Percentiles rank a stretch among this genome's conserved stretches.
Conservation (phyloP, 2,329 filamentous ascomycete genomes). For the Xylariaceae sp. region DNA sequence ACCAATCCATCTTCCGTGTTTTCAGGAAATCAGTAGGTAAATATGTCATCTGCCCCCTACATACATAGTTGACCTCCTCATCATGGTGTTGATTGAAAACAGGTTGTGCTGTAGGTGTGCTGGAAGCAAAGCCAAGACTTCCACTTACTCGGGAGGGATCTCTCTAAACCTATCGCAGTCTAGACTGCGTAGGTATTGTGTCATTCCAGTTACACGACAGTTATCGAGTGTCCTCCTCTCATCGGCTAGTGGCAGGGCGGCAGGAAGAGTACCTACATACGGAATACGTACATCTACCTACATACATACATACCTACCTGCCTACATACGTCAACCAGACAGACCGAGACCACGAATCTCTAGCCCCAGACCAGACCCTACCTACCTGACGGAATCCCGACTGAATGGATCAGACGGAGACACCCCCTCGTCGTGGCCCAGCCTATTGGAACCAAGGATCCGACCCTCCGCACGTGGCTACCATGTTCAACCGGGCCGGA, state of each 20-base stretch:
- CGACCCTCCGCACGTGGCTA: background rate
- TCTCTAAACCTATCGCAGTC: too few relatives aligned
- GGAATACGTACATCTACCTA: too few relatives aligned
- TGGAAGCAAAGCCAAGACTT: background rate
- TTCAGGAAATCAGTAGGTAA: background rate
- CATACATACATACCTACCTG: too few relatives aligned
- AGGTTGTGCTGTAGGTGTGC: background rate
- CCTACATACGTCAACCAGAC: too few relatives aligned
- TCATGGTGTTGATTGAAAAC: background rate
- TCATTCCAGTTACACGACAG: background rate
- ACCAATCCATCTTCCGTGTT: background rate
- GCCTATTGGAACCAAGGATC: background rate
- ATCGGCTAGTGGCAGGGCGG: background rate
- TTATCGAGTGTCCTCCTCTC: background rate
- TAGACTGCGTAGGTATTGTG: too few relatives aligned
- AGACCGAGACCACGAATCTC: too few relatives aligned
- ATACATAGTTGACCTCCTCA: background rate
- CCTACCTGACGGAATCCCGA: background rate
- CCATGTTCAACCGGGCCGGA: background rate
- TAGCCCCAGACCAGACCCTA: too few relatives aligned
- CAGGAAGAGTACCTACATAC: background rate
- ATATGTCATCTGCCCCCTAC: background rate
- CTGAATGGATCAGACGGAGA: conserved; percentile 1
- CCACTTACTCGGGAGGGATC: background rate
- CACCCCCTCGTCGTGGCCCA: background rate